Percentiles rank a stretch among this genome's conserved stretches.
phyloP scores from a whole-genome alignment of 2,329 filamentous ascomycete species.

The Diaporthe amygdali region DNA sequence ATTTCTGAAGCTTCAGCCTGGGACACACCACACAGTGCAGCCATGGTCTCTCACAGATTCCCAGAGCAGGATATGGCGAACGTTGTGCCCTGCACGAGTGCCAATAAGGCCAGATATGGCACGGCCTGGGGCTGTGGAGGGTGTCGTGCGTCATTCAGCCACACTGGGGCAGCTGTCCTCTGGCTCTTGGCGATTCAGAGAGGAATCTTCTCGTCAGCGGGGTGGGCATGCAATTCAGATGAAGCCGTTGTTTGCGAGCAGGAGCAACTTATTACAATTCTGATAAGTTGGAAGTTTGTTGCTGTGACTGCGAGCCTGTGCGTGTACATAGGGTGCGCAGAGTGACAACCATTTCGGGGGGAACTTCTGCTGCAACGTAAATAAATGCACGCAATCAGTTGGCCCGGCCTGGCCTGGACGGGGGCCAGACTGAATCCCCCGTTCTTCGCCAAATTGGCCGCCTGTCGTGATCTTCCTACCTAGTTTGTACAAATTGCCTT shows the following conservation, averaged over 20 bases:
- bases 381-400: background rate
- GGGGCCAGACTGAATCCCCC: background rate
- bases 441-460: background rate
- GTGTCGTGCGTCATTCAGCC: background rate
- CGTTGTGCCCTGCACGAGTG: background rate
- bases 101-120: background rate
- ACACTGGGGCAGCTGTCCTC: conserved; percentile 1
- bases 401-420: too few relatives aligned
- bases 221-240: too few relatives aligned
- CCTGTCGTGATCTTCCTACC: background rate
- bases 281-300: background rate
- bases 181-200: background rate
- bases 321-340: too few relatives aligned
- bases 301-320: background rate
- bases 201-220: background rate
- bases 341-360: background rate
- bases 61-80: too few relatives aligned
- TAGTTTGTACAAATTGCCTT: too few relatives aligned
- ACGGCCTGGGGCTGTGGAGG: background rate
- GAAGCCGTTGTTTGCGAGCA: background rate
- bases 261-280: background rate
- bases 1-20: background rate
- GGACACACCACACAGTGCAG: background rate
- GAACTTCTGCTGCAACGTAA: background rate
- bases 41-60: background rate